These are phyloP conservation scores for Tagetes erecta DNA, from an alignment of 129 eudicot species.

Conservation along the genomic window DNA sequence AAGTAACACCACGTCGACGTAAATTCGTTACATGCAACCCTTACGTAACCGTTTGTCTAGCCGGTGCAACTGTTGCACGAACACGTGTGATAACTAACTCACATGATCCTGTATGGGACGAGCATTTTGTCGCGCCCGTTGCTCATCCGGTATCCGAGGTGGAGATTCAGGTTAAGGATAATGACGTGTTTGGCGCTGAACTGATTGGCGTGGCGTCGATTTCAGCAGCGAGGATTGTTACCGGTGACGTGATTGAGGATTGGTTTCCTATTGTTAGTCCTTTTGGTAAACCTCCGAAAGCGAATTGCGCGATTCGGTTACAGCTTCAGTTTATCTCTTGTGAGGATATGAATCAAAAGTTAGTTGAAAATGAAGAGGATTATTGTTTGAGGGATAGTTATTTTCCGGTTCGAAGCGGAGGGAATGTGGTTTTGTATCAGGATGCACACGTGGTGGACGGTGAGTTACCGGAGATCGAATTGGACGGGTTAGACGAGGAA, in stretches of 20 bases:
- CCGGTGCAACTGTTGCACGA: constrained; percentile 79
- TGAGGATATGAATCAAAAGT: constrained; percentile 18
- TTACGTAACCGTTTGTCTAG: constrained; percentile 71
- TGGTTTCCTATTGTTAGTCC: constrained; percentile 66
- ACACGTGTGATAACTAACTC: constrained; percentile 71
- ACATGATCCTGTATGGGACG: constrained; percentile 68
- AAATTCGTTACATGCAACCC: constrained; percentile 83
- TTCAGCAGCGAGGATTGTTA: constrained; percentile 38
- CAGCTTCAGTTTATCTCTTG: constrained; percentile 48
- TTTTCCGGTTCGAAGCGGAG: constrained; percentile 69
- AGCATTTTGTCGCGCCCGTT: constrained; percentile 56
- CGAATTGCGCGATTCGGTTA: constrained; percentile 53
- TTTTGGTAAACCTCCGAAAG: constrained; percentile 60
- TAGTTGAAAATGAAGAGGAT: constrained; percentile 19
- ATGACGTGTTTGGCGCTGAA: constrained; percentile 80
- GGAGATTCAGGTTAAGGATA: constrained; percentile 75
- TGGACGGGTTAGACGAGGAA: constrained; percentile 35
- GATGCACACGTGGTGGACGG: constrained; percentile 74
- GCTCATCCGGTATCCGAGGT: constrained; percentile 73
- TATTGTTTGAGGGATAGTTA: constrained; percentile 57
- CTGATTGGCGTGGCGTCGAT: constrained; percentile 60
- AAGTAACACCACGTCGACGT: constrained; percentile 26
- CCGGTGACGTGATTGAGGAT: constrained; percentile 64
- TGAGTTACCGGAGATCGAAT: constrained; percentile 55
- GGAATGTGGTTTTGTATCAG: constrained; percentile 66